Base-by-base conservation (phyloP, 768 basidiomycete genomes). In the Pulveroboletus sp. region DNA sequence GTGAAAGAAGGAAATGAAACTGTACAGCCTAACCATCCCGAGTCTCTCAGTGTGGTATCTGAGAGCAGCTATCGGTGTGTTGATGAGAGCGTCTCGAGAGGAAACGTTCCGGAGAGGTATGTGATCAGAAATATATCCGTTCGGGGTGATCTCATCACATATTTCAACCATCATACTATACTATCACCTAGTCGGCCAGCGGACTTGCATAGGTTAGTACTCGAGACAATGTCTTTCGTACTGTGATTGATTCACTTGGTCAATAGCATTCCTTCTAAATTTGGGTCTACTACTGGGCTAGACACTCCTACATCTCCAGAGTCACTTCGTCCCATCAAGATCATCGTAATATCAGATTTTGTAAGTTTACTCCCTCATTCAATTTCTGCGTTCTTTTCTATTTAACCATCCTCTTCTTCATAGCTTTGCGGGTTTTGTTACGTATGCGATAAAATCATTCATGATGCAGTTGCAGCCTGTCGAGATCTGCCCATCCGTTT, bases 401-500 rank as follows among this genome's bases (percentile, higher is more conserved):
- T 13, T 33, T 15, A 10, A 10, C 24, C 17, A 13, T 13, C 8
- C 35, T 21, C 15, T 18, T n/a, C 0, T 33, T 15, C 2, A 5
- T 52, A 69, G 69, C 46, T 66, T 41, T 71, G 70, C 30, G 51
- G 46, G 26, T 71, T 70, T 57, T 73, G 72, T 54, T 73, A 70
- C 54, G 53, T 73, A 36, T 65, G 67, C 36, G 62, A 66, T 46
- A 71, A 67, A 45, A 51, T 66, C 28, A 50, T 73, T 26, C 56
- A 51, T 21, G 59, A 61, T 30, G 72, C 72, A 15, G 65, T 73
- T 37, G 57, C 64, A 38, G 62, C 62, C 17, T 68, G 68, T 38
- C 43, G 44, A 7, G 54, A 61, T 49, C 58, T 73, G 7, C 66
- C 67, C 17, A 13, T 68, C 43, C 50, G 39, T 30, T 69, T 69